These are phyloP conservation scores for Abelmoschus esculentus DNA, from an alignment of 345 rosid species.

Conservation along the genomic window DNA sequence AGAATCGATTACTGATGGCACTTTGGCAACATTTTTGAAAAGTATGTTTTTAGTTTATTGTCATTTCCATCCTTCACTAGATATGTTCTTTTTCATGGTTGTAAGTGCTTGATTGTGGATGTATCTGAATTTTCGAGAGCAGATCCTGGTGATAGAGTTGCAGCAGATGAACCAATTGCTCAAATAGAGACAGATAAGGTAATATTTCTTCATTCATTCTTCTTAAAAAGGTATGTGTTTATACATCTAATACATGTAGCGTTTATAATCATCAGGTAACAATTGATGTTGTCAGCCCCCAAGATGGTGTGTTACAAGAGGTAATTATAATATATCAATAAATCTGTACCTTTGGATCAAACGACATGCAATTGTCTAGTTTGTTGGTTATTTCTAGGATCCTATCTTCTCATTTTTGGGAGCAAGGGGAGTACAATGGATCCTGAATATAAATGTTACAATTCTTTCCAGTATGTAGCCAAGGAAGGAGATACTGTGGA, in stretches of 20 bases:
- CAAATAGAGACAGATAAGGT: slow-evolving; percentile 99
- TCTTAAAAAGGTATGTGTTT: background rate
- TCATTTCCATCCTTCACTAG: background rate
- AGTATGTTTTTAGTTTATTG: slow-evolving; percentile 33
- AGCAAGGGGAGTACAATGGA: background rate
- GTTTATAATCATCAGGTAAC: slow-evolving; percentile 42
- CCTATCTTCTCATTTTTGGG: background rate
- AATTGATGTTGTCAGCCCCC: slow-evolving; percentile 83
- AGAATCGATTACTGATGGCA: slow-evolving; percentile 87
- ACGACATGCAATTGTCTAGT: background rate
- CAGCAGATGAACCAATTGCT: slow-evolving; percentile 85
- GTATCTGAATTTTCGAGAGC: slow-evolving; percentile 14
- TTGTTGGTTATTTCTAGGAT: background rate
- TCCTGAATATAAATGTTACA: background rate
- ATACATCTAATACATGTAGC: slow-evolving; percentile 13
- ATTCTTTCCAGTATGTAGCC: slow-evolving; percentile 52
- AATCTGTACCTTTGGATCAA: background rate
- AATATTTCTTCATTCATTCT: background rate
- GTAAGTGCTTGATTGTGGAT: slow-evolving; percentile 1
- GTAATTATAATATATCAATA: slow-evolving; percentile 22
- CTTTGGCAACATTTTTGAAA: slow-evolving; percentile 62
- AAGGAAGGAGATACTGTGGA: slow-evolving; percentile 97
- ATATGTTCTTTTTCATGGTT: background rate
- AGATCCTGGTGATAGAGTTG: slow-evolving; percentile 96
- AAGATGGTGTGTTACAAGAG: slow-evolving; percentile 73